phyloP scores from a whole-genome alignment of 371 early-diverging fungal genomes.

The Paramicrosporidium saccamoebae region DNA sequence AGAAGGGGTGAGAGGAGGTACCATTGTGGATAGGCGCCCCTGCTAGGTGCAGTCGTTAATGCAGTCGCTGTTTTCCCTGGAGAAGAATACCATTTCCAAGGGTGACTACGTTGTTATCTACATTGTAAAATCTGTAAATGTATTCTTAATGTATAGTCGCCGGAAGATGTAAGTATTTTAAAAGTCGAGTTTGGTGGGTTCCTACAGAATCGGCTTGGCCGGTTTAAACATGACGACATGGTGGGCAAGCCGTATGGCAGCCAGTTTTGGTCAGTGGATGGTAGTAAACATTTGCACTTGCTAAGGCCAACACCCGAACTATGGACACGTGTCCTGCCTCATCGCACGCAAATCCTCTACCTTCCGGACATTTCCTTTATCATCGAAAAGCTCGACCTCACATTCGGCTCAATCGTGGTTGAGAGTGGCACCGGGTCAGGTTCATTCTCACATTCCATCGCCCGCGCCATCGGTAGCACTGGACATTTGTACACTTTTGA shows the following conservation, averaged over 20 bases:
- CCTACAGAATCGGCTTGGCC: conserved; percentile 33
- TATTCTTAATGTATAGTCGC: no score
- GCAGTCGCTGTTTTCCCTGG: no score
- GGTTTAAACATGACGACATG: conserved; percentile 28
- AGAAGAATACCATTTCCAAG: no score
- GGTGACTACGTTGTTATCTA: no score
- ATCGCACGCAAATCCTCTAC: conserved; percentile 84
- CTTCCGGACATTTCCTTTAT: conserved; percentile 68
- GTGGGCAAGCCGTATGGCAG: conserved; percentile 42
- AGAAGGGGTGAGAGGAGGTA: no score
- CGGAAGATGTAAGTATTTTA: no score
- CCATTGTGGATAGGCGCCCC: no score
- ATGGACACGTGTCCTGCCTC: conserved; percentile 67
- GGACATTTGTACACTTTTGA: conserved; percentile 76
- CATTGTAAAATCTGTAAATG: no score
- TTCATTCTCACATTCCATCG: conserved; percentile 74
- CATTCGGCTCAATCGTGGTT: conserved; percentile 46
- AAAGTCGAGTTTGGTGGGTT: no score
- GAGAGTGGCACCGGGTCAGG: conserved; percentile 89
- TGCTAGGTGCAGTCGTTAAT: no score
- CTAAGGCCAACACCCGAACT: conserved; percentile 76
- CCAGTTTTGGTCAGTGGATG: no score
- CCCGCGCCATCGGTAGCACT: conserved; percentile 40
- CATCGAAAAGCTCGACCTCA: conserved; percentile 30
- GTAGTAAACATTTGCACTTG: no score